Percentiles rank a stretch among this genome's conserved stretches.
These are phyloP conservation scores for Leccinum subrobustum DNA, from an alignment of 1,284 basidiomycete species.

Conservation along the genomic window DNA sequence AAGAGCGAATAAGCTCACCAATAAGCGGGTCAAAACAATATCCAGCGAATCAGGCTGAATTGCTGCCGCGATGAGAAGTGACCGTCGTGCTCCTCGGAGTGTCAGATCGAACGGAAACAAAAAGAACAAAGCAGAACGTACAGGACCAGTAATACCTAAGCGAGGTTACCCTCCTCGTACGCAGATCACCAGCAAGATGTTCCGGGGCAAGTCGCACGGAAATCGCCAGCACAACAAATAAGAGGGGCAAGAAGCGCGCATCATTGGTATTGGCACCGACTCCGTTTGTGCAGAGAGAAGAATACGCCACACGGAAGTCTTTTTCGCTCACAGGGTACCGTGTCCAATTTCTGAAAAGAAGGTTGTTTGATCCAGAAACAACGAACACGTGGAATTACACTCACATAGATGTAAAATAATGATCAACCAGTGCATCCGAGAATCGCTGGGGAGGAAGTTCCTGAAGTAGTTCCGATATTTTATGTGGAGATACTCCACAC, in stretches of 20 bases:
- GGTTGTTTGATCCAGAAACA: conserved; percentile 4
- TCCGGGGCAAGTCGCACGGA: conserved; percentile 85
- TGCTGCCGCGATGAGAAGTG: conserved; percentile 84
- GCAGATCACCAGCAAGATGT: conserved; percentile 75
- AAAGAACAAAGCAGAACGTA: conserved; percentile 42
- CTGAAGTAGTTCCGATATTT: conserved; percentile 84
- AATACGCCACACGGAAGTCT: conserved; percentile 81
- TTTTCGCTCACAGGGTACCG: conserved; percentile 89
- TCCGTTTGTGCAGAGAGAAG: conserved; percentile 75
- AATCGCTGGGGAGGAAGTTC: conserved; percentile 79
- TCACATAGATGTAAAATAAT: conserved; percentile 76
- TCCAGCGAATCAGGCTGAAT: conserved; percentile 89
- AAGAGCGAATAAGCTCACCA: conserved; percentile 50
- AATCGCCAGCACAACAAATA: conserved; percentile 94
- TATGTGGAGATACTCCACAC: conserved; percentile 86
- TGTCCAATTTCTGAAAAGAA: conserved; percentile 78
- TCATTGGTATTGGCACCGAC: conserved; percentile 74
- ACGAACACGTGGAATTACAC: conserved; percentile 26
- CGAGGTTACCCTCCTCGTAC: conserved; percentile 73
- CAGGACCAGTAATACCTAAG: conserved; percentile 93
- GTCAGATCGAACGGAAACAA: conserved; percentile 11
- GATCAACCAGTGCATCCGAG: conserved; percentile 72
- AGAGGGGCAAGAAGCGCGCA: conserved; percentile 83
- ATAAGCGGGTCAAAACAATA: conserved; percentile 82
- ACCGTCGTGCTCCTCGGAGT: conserved; percentile 65